Evolutionary conservation across 257 asterid genomes (phyloP).

Genomic region (Forsythia viridissima): DNA sequence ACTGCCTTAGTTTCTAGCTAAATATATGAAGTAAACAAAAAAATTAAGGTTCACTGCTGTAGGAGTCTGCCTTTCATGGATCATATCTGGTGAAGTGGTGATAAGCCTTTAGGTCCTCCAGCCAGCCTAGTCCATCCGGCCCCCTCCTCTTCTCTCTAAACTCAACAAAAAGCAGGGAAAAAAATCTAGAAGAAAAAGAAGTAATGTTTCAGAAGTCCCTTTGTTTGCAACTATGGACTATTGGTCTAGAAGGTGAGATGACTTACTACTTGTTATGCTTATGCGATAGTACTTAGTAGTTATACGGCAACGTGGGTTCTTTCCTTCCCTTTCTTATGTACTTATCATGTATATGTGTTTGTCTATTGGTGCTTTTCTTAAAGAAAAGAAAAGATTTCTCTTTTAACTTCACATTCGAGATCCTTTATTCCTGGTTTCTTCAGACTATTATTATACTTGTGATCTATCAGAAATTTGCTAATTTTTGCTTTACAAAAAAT

Average conservation of each 20-base stretch:
- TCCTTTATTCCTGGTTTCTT: background rate
- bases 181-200: background rate
- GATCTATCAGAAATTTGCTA: background rate
- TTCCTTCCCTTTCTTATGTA: background rate
- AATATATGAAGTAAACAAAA: background rate
- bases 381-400: slow-evolving; percentile 6
- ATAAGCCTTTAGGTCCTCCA: background rate
- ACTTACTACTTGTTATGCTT: background rate
- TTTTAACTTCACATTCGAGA: slow-evolving; percentile 13
- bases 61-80: background rate
- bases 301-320: background rate
- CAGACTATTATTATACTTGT: slow-evolving; percentile 3
- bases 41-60: background rate
- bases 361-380: background rate
- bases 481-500: slow-evolving; percentile 22
- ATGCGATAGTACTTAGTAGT: background rate
- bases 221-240: background rate
- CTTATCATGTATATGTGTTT: slow-evolving; percentile 1
- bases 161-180: background rate
- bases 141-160: background rate
- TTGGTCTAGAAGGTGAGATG: background rate
- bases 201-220: background rate
- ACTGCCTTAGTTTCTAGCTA: background rate
- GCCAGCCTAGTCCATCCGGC: background rate
- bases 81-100: background rate